Evolutionary conservation across 257 asterid species (phyloP).

Genomic region (Oldenlandia corymbosa): DNA sequence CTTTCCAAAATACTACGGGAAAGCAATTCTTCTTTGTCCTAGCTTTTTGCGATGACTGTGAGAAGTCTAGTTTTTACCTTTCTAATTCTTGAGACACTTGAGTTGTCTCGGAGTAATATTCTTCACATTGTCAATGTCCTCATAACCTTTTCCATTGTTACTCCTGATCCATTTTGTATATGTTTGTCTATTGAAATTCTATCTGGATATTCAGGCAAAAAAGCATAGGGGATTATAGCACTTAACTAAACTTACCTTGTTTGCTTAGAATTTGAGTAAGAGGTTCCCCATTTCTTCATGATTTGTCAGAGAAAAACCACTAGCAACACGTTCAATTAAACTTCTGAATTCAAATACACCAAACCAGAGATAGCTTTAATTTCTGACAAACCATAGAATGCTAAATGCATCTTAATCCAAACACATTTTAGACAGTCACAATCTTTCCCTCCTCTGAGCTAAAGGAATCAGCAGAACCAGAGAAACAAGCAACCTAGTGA

Average conservation of each 20-base stretch:
- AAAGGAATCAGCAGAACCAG: not conserved
- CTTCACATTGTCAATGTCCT: not conserved
- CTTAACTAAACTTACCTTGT: not conserved
- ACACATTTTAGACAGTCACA: not conserved
- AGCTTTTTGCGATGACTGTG: not conserved
- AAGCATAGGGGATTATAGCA: not conserved
- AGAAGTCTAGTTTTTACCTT: not conserved
- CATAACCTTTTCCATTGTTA: not conserved
- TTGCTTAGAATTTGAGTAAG: not conserved
- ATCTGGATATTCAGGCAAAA: not conserved
- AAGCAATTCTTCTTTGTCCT: not conserved
- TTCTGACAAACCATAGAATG: not conserved
- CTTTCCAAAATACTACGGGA: not conserved
- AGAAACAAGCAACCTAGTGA: not conserved
- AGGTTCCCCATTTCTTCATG: not conserved
- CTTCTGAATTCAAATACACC: not conserved
- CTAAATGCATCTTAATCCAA: not conserved
- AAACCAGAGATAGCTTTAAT: not conserved
- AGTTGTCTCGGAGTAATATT: too few relatives aligned
- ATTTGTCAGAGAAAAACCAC: not conserved
- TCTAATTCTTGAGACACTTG: too few relatives aligned
- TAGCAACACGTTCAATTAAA: not conserved
- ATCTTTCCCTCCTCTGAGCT: not conserved
- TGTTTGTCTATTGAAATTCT: not conserved
- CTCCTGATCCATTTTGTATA: not conserved